Conservation (phyloP, 1,284 basidiomycete species). For the Wallemia hederae region DNA sequence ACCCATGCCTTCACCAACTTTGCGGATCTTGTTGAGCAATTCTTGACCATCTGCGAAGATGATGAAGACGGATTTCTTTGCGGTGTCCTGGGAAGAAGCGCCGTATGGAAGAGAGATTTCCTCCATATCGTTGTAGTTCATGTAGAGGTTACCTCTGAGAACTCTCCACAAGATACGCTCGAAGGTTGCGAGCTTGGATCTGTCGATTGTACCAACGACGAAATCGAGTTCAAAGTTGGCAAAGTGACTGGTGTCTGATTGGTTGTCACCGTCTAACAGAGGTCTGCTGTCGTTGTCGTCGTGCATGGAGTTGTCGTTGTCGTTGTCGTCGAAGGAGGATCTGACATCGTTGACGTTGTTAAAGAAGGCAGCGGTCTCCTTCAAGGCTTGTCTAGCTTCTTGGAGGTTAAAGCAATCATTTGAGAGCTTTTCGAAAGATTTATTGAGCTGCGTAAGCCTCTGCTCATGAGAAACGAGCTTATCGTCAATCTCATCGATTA, state of each 20-base stretch:
- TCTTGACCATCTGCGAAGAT: conserved; percentile 94
- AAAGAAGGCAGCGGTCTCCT: conserved; percentile 92
- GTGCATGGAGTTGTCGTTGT: conserved; percentile 25
- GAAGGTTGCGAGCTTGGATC: conserved; percentile 66
- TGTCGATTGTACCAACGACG: conserved; percentile 86
- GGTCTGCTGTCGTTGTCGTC: conserved; percentile 42
- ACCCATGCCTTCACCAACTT: conserved; percentile 93
- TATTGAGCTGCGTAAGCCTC: conserved; percentile 70
- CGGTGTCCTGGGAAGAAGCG: conserved; percentile 27
- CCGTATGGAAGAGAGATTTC: conserved; percentile 2
- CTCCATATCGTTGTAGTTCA: conserved; percentile 50
- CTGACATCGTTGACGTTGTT: conserved; percentile 54
- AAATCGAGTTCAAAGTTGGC: conserved; percentile 55
- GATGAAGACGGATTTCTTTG: conserved; percentile 93
- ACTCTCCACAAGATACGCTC: conserved; percentile 97
- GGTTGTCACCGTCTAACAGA: conserved; percentile 57
- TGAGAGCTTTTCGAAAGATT: conserved; percentile 65
- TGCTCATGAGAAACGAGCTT: conserved; percentile 67
- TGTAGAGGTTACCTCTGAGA: conserved; percentile 88
- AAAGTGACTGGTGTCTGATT: conserved; percentile 22
- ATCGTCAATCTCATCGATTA: conserved; percentile 72
- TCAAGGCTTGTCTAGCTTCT: conserved; percentile 73
- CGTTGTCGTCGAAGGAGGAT: conserved; percentile 66
- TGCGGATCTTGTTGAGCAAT: conserved; percentile 85
- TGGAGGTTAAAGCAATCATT: conserved; percentile 62